These are phyloP conservation scores for Epichloe typhina DNA, from an alignment of 2,329 filamentous ascomycete species.

Conservation along the genomic window DNA sequence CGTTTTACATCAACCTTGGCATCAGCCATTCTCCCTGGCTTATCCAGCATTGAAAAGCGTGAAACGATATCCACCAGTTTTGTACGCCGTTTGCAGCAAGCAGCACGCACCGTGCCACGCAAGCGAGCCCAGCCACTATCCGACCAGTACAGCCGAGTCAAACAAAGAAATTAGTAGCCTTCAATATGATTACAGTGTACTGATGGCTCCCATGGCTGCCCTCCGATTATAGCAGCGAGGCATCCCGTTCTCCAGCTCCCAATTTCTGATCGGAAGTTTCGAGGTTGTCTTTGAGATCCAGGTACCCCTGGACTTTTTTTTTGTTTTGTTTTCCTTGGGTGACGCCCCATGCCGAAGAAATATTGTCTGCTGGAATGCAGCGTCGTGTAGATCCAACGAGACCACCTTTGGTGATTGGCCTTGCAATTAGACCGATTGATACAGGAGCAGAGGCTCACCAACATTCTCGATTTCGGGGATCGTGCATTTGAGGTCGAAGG, in stretches of 20 bases:
- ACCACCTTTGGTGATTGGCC: neutral
- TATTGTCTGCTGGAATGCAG: neutral
- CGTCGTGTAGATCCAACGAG: neutral
- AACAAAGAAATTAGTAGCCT: neutral
- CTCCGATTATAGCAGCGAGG: neutral
- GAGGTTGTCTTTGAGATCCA: neutral
- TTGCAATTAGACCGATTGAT: conserved; percentile 45
- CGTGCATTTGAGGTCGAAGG: conserved; percentile 96
- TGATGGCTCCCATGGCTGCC: neutral
- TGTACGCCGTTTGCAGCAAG: neutral
- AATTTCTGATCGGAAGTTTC: neutral
- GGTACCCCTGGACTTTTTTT: neutral
- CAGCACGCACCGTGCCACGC: neutral
- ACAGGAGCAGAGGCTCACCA: conserved; percentile 86
- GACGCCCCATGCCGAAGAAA: neutral
- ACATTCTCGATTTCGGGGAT: conserved; percentile 98
- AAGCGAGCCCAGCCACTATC: neutral
- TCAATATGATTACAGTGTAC: conserved; percentile 6
- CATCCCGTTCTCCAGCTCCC: neutral
- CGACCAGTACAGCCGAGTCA: neutral
- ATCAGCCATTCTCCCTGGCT: neutral
- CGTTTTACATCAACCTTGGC: neutral
- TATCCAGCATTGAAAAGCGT: neutral
- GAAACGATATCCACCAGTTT: neutral
- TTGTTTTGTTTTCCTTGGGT: neutral